Percentiles rank a stretch among this genome's conserved stretches.
These are phyloP conservation scores for Bryopsis sp. DNA, from an alignment of 139 green algal genomes.

Conservation along the genomic window DNA sequence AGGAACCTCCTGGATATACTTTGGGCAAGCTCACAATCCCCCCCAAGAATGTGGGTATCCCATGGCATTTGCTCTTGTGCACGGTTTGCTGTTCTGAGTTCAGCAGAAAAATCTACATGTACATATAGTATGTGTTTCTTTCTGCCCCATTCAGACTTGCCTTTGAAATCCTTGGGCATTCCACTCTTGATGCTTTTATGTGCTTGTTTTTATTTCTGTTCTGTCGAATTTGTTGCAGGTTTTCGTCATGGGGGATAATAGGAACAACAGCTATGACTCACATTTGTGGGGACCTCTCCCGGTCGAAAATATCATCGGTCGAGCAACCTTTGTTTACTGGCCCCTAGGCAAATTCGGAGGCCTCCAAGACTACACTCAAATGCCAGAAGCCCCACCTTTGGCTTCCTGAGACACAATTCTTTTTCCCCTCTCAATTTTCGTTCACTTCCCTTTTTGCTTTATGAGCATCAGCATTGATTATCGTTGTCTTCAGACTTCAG, in stretches of 20 bases:
- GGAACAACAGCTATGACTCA: conserved; percentile 98
- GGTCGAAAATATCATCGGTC: conserved; percentile 72
- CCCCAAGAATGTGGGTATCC: conserved; percentile 50
- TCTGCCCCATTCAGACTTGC: background rate
- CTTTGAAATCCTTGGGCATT: too few species aligned
- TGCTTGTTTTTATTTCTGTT: background rate
- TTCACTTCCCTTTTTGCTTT: too few species aligned
- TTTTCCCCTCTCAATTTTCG: too few species aligned
- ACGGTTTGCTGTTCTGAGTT: too few species aligned
- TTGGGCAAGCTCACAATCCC: conserved; percentile 60
- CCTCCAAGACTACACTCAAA: conserved; percentile 54
- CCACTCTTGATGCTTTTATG: too few species aligned
- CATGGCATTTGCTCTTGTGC: too few species aligned
- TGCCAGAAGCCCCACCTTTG: too few species aligned
- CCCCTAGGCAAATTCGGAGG: conserved; percentile 59
- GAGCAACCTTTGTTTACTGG: conserved; percentile 90
- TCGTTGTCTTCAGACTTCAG: too few species aligned
- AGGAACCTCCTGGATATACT: conserved; percentile 66
- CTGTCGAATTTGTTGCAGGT: conserved; percentile 37
- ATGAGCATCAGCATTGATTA: too few species aligned
- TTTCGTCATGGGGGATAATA: conserved; percentile 98
- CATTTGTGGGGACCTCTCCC: conserved; percentile 95
- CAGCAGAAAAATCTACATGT: too few species aligned
- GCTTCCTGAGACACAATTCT: too few species aligned
- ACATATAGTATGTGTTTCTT: too few species aligned